These are phyloP conservation scores for Royoungia palumana DNA, from an alignment of 768 basidiomycete species.

Conservation along the genomic window DNA sequence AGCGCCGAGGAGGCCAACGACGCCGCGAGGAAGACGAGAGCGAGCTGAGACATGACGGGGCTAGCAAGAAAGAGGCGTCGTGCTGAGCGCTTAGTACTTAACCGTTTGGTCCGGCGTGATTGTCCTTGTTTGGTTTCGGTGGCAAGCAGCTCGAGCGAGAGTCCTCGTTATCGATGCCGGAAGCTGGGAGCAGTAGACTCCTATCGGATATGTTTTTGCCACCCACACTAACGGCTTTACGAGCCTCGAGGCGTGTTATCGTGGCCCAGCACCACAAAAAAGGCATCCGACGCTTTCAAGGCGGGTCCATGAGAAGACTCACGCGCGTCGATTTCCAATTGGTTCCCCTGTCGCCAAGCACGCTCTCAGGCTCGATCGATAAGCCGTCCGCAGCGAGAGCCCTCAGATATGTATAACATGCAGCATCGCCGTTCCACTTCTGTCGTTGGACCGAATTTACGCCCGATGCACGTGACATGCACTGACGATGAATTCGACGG, in stretches of 20 bases:
- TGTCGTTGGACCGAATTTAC: too few relatives aligned
- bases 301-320: neutral
- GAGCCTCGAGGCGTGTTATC: neutral
- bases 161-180: neutral
- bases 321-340: slow-evolving; percentile 1
- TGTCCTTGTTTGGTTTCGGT: slow-evolving; percentile 29
- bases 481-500: neutral
- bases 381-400: too few relatives aligned
- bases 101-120: slow-evolving; percentile 14
- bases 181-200: neutral
- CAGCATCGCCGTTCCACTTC: too few relatives aligned
- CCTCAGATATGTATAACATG: too few relatives aligned
- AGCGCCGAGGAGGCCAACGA: slow-evolving; percentile 34
- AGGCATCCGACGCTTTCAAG: neutral
- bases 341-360: too few relatives aligned
- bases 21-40: slow-evolving; percentile 36
- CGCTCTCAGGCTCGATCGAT: too few relatives aligned
- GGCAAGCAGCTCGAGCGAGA: slow-evolving; percentile 12
- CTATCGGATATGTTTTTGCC: too few relatives aligned
- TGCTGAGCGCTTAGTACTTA: slow-evolving; percentile 22
- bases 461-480: slow-evolving; percentile 6
- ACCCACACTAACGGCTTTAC: too few relatives aligned
- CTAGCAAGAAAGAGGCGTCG: slow-evolving; percentile 14
- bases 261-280: neutral
- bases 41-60: slow-evolving; percentile 35